Evolutionary conservation across 2,329 filamentous ascomycete genomes (phyloP).

Genomic region (Clonostachys rhizophaga): DNA sequence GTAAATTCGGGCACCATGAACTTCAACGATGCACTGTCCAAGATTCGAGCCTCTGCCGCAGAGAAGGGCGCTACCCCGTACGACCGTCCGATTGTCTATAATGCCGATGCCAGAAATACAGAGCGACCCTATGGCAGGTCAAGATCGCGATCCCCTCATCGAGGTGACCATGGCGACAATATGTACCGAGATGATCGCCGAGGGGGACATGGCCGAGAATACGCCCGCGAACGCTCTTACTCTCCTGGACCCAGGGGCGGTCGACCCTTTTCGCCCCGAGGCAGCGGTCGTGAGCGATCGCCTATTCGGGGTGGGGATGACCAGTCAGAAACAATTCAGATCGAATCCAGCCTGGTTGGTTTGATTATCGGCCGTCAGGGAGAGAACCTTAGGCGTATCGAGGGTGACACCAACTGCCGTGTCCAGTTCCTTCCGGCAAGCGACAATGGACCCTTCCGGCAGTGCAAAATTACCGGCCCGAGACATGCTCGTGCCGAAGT

Average conservation of each 20-base stretch:
- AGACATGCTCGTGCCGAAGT: slow-evolving; percentile 69
- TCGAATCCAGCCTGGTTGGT: slow-evolving; percentile 82
- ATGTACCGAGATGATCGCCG: slow-evolving; percentile 84
- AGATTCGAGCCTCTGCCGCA: slow-evolving; percentile 76
- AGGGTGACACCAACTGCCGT: slow-evolving; percentile 74
- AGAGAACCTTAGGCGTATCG: slow-evolving; percentile 82
- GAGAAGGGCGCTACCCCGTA: slow-evolving; percentile 69
- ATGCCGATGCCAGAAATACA: slow-evolving; percentile 22
- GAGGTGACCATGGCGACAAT: slow-evolving; percentile 72
- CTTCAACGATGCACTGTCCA: slow-evolving; percentile 79
- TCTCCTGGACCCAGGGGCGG: slow-evolving; percentile 57
- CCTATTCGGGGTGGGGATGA: slow-evolving; percentile 55
- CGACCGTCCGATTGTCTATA: slow-evolving; percentile 48
- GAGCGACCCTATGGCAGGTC: slow-evolving; percentile 57
- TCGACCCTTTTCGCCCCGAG: slow-evolving; percentile 51
- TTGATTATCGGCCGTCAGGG: slow-evolving; percentile 88
- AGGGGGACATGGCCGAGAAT: slow-evolving; percentile 39
- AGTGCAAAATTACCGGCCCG: slow-evolving; percentile 81
- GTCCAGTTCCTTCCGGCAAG: slow-evolving; percentile 83
- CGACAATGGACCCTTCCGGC: slow-evolving; percentile 68
- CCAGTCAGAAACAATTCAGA: slow-evolving; percentile 75
- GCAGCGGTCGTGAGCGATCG: slow-evolving; percentile 52
- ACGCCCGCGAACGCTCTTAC: slow-evolving; percentile 67
- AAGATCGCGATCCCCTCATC: slow-evolving; percentile 70
- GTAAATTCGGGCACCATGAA: slow-evolving; percentile 77